Conservation (phyloP, 306 rosid genomes). For the Dicorynia guianensis region DNA sequence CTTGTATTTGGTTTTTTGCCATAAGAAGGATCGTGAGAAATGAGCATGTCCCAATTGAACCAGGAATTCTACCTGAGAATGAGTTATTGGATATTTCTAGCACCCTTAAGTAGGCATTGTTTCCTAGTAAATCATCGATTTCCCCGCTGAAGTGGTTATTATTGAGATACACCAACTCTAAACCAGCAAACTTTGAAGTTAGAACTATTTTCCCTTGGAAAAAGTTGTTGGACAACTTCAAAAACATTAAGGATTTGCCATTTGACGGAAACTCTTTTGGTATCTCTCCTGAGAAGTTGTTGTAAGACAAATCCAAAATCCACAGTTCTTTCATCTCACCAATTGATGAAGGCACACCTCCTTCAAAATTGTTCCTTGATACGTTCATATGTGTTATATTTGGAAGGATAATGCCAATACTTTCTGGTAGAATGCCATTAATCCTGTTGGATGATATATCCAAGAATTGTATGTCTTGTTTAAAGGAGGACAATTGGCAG, state of each 20-base stretch:
- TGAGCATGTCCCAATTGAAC: slow-evolving; percentile 10
- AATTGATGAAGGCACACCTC: slow-evolving; percentile 34
- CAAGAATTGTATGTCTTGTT: not conserved
- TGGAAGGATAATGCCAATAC: slow-evolving; percentile 36
- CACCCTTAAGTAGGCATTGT: accelerated
- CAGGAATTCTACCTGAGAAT: slow-evolving; percentile 36
- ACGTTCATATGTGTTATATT: not conserved
- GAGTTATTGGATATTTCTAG: slow-evolving; percentile 17
- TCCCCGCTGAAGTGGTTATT: slow-evolving; percentile 20
- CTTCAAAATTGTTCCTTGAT: slow-evolving; percentile 38
- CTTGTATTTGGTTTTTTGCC: slow-evolving; percentile 26
- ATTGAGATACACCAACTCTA: not conserved
- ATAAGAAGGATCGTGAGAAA: not conserved
- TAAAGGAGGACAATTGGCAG: not conserved
- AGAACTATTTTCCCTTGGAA: not conserved
- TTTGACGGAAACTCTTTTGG: not conserved
- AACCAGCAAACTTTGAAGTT: not conserved
- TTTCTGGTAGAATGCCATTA: slow-evolving; percentile 27
- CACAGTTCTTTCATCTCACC: not conserved
- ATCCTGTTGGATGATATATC: slow-evolving; percentile 41
- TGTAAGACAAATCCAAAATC: slow-evolving; percentile 31
- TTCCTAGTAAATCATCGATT: not conserved
- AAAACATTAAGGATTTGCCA: not conserved
- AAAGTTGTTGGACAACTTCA: slow-evolving; percentile 36
- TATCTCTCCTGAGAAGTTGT: slow-evolving; percentile 21